Evolutionary conservation across 768 basidiomycete species (phyloP).

Genomic region (Agaricus blazei): DNA sequence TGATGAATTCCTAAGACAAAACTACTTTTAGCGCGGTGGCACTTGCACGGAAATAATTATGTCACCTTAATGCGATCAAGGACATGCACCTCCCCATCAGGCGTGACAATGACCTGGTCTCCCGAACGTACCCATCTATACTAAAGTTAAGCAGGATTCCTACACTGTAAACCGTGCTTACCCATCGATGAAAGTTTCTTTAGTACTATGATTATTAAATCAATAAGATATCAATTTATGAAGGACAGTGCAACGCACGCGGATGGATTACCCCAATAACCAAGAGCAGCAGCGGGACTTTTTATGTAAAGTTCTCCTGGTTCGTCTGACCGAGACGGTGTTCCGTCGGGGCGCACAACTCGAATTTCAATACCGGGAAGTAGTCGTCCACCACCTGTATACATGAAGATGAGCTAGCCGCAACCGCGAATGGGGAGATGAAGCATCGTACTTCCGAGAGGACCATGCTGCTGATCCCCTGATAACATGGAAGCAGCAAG

Average conservation of each 20-base stretch:
- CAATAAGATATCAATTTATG: not conserved
- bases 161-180: conserved; percentile 20
- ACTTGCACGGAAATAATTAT: not conserved
- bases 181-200: conserved; percentile 58
- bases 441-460: conserved; percentile 29
- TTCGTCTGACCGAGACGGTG: conserved; percentile 35
- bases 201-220: conserved; percentile 34
- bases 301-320: conserved; percentile 44
- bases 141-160: not conserved
- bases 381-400: conserved; percentile 34
- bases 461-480: conserved; percentile 32
- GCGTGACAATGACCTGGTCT: conserved; percentile 48
- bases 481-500: conserved; percentile 45
- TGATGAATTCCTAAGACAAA: conserved; percentile 50
- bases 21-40: not conserved
- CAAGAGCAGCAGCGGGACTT: conserved; percentile 36
- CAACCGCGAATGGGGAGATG: conserved; percentile 8
- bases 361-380: conserved; percentile 39
- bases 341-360: conserved; percentile 43
- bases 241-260: conserved; percentile 39
- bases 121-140: conserved; percentile 60
- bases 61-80: conserved; percentile 57
- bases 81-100: conserved; percentile 49
- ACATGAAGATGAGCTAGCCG: not conserved
- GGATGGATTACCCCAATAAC: conserved; percentile 40